These are phyloP conservation scores for Mycena vitilis DNA, from an alignment of 768 basidiomycete species.

Conservation along the genomic window DNA sequence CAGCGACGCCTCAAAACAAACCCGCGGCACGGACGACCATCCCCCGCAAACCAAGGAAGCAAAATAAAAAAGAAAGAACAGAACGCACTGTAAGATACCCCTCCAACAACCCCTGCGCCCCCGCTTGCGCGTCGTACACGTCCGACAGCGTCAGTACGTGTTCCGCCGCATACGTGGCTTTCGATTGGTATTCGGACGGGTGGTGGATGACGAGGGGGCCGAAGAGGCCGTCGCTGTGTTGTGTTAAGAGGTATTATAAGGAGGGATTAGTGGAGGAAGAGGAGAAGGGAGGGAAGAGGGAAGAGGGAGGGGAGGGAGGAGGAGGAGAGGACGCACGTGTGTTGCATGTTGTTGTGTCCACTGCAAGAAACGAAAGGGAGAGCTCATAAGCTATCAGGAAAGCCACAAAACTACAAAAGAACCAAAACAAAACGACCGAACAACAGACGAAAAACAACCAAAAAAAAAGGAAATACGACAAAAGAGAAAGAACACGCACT, in stretches of 20 bases:
- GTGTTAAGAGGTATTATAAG: neutral
- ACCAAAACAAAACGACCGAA: too few species aligned
- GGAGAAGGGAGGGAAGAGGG: too few species aligned
- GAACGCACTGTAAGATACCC: slow-evolving; percentile 27
- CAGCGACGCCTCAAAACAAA: too few species aligned
- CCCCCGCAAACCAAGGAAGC: neutral
- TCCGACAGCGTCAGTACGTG: slow-evolving; percentile 51
- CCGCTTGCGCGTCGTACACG: slow-evolving; percentile 33
- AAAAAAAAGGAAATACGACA: slow-evolving; percentile 39
- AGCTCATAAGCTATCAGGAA: too few species aligned
- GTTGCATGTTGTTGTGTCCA: slow-evolving; percentile 25
- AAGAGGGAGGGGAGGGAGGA: neutral
- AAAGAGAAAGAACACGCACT: slow-evolving; percentile 42
- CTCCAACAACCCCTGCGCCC: neutral
- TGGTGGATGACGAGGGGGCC: slow-evolving; percentile 62
- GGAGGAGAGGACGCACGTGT: slow-evolving; percentile 30
- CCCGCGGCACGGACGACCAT: too few species aligned
- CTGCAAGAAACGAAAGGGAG: neutral
- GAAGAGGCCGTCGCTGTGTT: slow-evolving; percentile 62
- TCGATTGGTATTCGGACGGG: slow-evolving; percentile 42
- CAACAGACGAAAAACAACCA: neutral
- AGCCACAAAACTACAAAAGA: too few species aligned
- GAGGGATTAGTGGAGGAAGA: too few species aligned
- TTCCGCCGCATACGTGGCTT: slow-evolving; percentile 39
- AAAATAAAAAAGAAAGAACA: neutral